Base-by-base conservation (phyloP, 768 basidiomycete species). In the Suillus subaureus region DNA sequence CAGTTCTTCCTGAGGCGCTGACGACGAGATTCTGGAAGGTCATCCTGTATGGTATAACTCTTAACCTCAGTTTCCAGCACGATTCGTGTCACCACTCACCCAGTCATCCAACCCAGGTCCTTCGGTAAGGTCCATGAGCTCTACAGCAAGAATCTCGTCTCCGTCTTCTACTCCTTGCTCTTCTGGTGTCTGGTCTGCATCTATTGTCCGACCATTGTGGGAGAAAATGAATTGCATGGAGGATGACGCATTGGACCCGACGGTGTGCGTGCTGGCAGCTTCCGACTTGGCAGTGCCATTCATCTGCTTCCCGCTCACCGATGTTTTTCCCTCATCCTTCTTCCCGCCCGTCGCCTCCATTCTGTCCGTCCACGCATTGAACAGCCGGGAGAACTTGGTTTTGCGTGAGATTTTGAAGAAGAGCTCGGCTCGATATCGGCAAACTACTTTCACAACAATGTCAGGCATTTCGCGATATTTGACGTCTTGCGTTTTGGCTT, bases 381-480 rank as follows among this genome's bases (percentile, higher is more conserved):
- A 93, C 64, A 95, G 82, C 63, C 90, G 85, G 63, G 89, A 88
- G 40, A 96, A 82, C 74, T 93, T 94, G 33, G 92, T 93, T 79
- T 94, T 94, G 75, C 94, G 90, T 11, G 92, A 92, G 69, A 96
- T 93, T 78, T 94, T 95, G 86, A 96, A 96, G 81, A 92, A 94
- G 49, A 96, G 84, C 72, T 96, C 93, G 5, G 93, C 92, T 54
- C 94, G 91, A 74, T 94, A 94, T 70, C 90, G 89, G 77, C 93
- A 95, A 60, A 91, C 82, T 69, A 96, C 92, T 75, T 93, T 94
- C 79, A 95, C 88, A 61, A 94, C 89, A 66, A 95, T 92, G 73
- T 96, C 92, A n/a, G 92, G 91, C 83, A 87, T 88, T 77, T 94
- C 92, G 64, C 89, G 88, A 73, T 88, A 93, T 77, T 93, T 94